Base-by-base conservation (phyloP, 2,329 filamentous ascomycete species). In the Neonectria punicea region DNA sequence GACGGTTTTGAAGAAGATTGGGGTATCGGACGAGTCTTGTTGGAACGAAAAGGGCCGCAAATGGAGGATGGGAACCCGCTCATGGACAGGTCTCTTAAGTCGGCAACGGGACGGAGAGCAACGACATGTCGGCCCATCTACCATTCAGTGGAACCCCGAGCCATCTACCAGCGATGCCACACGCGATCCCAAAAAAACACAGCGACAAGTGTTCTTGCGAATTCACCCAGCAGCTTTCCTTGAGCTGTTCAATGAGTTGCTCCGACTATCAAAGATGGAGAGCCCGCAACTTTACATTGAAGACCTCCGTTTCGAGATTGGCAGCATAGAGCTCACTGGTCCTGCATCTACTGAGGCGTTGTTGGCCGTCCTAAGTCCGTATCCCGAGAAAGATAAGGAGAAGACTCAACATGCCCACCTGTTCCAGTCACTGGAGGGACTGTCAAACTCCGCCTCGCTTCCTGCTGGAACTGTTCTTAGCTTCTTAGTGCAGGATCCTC, bases 181-280 rank as follows among this genome's bases (percentile, higher is more conserved):
- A 2, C 57, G 64, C 8, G 65, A 75, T 10, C 61, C 67, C 1
- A 73, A 63, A 43, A 77, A 75, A 66, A 30, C 25, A 0, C 75
- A 77, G 43, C 73, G 80, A 77, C 83, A 85, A 16, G 76, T 93
- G 1, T 89, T 95, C 61, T 79, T 98, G 56, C 86, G 94, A 59
- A 81, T 95, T 1, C 95, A 98, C 76, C 96, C 96, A 2, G 91
- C 94, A 20, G 91, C 92, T 7, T 95, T 93, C 73, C 79, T 89
- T 2, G 87, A 92, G 70, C 77, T 90, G 0, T 94, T 92, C 83
- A 83, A 89, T 22, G 85, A 91, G 65, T 77, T 93, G 2, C 73
- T 89, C 16, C 82, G 82, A 2, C 77, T 89, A 2, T 82, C 83
- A 18, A 90, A 87, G 73, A 84, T 86, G 66, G 86, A 88, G 69